Percentiles rank a stretch among this genome's conserved stretches.
Conservation (phyloP, 768 basidiomycete species). For the Auricularia cornea region DNA sequence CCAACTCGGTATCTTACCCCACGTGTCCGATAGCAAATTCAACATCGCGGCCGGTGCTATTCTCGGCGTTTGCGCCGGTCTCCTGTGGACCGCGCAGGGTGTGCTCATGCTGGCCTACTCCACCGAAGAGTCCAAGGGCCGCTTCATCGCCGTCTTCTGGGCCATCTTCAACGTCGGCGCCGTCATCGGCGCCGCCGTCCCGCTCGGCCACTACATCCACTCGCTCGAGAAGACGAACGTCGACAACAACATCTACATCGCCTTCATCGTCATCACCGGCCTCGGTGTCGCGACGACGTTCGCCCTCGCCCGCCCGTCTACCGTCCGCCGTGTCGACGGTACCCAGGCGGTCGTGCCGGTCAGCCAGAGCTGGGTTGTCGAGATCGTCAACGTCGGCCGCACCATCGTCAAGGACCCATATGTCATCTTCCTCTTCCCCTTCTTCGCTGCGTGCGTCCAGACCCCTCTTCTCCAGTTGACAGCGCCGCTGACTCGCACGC, state of each 20-base stretch:
- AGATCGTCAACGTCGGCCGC: constrained; percentile 59
- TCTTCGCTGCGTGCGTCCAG: constrained; percentile 50
- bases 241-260: constrained; percentile 33
- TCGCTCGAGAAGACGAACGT: constrained; percentile 25
- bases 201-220: constrained; percentile 62
- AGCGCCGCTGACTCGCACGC: too few species aligned
- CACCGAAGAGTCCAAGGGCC: constrained; percentile 48
- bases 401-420: constrained; percentile 61
- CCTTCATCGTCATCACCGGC: constrained; percentile 39
- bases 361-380: constrained; percentile 73
- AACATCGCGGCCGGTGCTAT: constrained; percentile 41
- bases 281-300: constrained; percentile 29
- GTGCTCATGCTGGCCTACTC: constrained; percentile 50
- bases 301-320: constrained; percentile 29
- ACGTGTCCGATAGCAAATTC: constrained; percentile 35
- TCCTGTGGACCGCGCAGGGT: constrained; percentile 49
- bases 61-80: constrained; percentile 41
- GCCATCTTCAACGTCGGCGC: constrained; percentile 42
- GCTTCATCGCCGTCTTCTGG: constrained; percentile 46
- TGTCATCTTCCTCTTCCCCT: constrained; percentile 73
- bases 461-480: too few species aligned
- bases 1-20: constrained; percentile 5
- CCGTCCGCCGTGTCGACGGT: constrained; percentile 33
- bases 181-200: constrained; percentile 69
- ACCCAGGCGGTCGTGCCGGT: constrained; percentile 31